Evolutionary conservation across 441 rosid species (phyloP).

Genomic region (Iberis amara): DNA sequence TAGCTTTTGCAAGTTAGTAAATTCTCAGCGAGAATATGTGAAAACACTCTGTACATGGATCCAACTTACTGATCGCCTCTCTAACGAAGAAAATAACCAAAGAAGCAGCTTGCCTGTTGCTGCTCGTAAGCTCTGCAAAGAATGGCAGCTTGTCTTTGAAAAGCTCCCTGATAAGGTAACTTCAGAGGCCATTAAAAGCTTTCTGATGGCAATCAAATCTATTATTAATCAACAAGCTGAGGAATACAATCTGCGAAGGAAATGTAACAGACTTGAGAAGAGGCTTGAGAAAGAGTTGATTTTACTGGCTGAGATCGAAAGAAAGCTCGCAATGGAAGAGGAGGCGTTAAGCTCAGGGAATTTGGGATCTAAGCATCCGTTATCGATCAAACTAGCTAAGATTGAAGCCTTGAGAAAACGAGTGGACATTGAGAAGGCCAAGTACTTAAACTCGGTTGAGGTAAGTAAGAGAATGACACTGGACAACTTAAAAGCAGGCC

Average conservation of each 20-base stretch:
- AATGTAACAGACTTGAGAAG: slow-evolving; percentile 60
- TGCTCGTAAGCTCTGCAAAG: slow-evolving; percentile 58
- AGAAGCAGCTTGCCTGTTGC: slow-evolving; percentile 43
- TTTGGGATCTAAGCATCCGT: slow-evolving; percentile 69
- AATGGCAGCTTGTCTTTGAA: slow-evolving; percentile 66
- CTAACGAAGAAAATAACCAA: slow-evolving; percentile 42
- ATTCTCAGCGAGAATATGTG: slow-evolving; percentile 64
- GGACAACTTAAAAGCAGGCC: slow-evolving; percentile 62
- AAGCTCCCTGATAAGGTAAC: slow-evolving; percentile 75
- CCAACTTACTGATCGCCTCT: slow-evolving; percentile 51
- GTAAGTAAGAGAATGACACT: slow-evolving; percentile 56
- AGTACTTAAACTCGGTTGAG: slow-evolving; percentile 46
- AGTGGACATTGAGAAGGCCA: slow-evolving; percentile 50
- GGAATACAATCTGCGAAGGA: slow-evolving; percentile 52
- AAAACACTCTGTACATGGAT: slow-evolving; percentile 69
- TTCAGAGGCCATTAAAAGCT: slow-evolving; percentile 65
- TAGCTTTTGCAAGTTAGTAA: slow-evolving; percentile 70
- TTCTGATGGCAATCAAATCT: slow-evolving; percentile 55
- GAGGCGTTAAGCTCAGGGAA: slow-evolving; percentile 30
- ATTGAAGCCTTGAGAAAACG: slow-evolving; percentile 49
- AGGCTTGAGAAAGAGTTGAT: slow-evolving; percentile 64
- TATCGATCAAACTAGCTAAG: slow-evolving; percentile 61
- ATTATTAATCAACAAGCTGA: slow-evolving; percentile 59
- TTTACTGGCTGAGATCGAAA: slow-evolving; percentile 59
- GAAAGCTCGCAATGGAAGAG: slow-evolving; percentile 47